These are phyloP conservation scores for Bipolaris cookei DNA, from an alignment of 2,329 filamentous ascomycete genomes.

Conservation along the genomic window DNA sequence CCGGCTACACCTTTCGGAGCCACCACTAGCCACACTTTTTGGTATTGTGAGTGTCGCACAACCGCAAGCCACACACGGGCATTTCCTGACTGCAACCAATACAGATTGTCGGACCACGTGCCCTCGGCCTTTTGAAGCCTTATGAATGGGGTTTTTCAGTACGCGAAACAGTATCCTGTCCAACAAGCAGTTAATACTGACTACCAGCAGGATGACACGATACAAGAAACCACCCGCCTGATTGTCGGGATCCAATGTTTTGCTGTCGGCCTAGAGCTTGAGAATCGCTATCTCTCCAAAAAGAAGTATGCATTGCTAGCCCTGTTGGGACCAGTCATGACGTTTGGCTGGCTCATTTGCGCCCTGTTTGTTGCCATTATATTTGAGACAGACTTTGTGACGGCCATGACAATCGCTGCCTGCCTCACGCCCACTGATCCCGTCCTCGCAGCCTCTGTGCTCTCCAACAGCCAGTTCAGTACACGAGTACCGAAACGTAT, in stretches of 20 bases:
- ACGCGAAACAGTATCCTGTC: neutral
- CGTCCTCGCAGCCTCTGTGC: slow-evolving; percentile 61
- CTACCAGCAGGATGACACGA: slow-evolving; percentile 46
- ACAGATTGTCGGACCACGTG: slow-evolving; percentile 50
- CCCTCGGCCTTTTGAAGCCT: slow-evolving; percentile 50
- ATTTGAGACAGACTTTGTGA: slow-evolving; percentile 55
- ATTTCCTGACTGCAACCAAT: neutral
- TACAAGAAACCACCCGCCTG: slow-evolving; percentile 53
- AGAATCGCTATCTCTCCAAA: slow-evolving; percentile 55
- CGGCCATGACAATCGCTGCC: slow-evolving; percentile 60
- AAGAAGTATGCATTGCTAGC: slow-evolving; percentile 60
- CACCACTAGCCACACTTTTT: slow-evolving; percentile 55
- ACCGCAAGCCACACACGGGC: neutral
- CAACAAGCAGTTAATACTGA: neutral
- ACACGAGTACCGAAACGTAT: slow-evolving; percentile 59
- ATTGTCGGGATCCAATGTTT: slow-evolving; percentile 55
- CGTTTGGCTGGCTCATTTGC: slow-evolving; percentile 57
- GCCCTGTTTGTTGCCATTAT: slow-evolving; percentile 55
- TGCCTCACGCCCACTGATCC: slow-evolving; percentile 65
- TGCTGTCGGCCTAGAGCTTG: slow-evolving; percentile 48
- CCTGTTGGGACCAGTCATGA: slow-evolving; percentile 61
- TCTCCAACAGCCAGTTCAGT: slow-evolving; percentile 61
- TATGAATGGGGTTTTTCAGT: slow-evolving; percentile 48
- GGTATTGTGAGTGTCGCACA: slow-evolving; percentile 43
- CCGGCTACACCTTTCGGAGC: slow-evolving; percentile 57